Conservation (phyloP, 345 rosid species). For the Pugionium cornutum region DNA sequence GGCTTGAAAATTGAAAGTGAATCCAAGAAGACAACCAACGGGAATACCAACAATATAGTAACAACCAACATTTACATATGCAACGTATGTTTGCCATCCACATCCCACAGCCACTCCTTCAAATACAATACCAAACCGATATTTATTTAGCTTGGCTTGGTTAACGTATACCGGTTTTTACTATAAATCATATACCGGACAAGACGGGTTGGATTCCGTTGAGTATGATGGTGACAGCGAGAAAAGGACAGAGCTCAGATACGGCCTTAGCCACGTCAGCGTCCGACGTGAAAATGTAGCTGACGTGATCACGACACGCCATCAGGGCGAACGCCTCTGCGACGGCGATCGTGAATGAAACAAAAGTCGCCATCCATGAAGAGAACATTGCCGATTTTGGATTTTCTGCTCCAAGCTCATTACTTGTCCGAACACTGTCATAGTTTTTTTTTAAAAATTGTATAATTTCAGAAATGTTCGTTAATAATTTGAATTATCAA, state of each 20-base stretch:
- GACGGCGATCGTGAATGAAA: conserved; percentile 47
- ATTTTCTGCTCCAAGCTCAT: conserved; percentile 72
- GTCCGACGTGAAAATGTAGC: conserved; percentile 60
- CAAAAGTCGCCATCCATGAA: conserved; percentile 44
- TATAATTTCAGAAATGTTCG: background rate
- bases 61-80: conserved; percentile 60
- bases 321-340: conserved; percentile 35
- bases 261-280: conserved; percentile 59
- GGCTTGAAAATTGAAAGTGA: conserved; percentile 47
- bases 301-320: conserved; percentile 43
- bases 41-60: conserved; percentile 64
- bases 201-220: conserved; percentile 70
- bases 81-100: conserved; percentile 75
- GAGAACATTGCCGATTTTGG: conserved; percentile 63
- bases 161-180: background rate
- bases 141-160: background rate
- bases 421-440: conserved; percentile 66
- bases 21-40: conserved; percentile 56
- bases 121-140: background rate
- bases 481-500: too few species aligned
- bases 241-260: conserved; percentile 61
- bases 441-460: background rate
- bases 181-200: conserved; percentile 43
- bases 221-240: conserved; percentile 56
- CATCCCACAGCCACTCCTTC: conserved; percentile 77